Evolutionary conservation across 2,329 filamentous ascomycete species (phyloP).

Genomic region (Fusarium anthophilum): DNA sequence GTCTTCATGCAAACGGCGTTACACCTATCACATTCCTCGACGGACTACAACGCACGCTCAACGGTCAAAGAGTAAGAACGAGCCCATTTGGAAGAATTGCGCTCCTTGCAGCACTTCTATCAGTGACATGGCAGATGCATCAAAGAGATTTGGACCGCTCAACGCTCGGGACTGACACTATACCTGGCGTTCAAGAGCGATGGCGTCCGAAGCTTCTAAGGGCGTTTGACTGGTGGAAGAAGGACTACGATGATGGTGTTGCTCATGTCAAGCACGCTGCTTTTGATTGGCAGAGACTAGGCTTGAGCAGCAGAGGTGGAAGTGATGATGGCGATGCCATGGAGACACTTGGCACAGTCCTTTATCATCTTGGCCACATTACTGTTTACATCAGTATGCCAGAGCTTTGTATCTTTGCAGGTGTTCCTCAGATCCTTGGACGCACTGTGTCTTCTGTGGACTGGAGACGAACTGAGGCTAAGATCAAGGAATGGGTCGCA

Average conservation of each 20-base stretch:
- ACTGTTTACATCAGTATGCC: slow-evolving; percentile 45
- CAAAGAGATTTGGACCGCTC: slow-evolving; percentile 41
- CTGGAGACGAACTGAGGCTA: slow-evolving; percentile 42
- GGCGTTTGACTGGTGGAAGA: slow-evolving; percentile 45
- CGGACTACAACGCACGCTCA: slow-evolving; percentile 39
- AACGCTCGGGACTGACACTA: slow-evolving; percentile 39
- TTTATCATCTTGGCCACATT: slow-evolving; percentile 43
- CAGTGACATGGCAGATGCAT: slow-evolving; percentile 44
- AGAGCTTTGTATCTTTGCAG: slow-evolving; percentile 43
- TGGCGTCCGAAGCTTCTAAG: slow-evolving; percentile 41
- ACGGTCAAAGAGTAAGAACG: slow-evolving; percentile 41
- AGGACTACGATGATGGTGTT: slow-evolving; percentile 43
- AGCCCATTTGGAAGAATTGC: slow-evolving; percentile 43
- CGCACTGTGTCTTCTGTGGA: slow-evolving; percentile 41
- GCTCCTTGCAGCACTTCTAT: slow-evolving; percentile 36
- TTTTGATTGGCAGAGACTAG: slow-evolving; percentile 43
- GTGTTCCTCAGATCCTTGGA: slow-evolving; percentile 41
- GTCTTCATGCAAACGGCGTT: slow-evolving; percentile 42
- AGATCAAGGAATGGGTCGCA: slow-evolving; percentile 44
- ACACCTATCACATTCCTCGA: slow-evolving; percentile 43
- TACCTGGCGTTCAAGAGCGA: slow-evolving; percentile 41
- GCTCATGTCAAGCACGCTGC: slow-evolving; percentile 42
- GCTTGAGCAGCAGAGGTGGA: slow-evolving; percentile 38
- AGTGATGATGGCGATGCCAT: slow-evolving; percentile 43
- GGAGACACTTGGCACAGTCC: slow-evolving; percentile 40